Base-by-base conservation (phyloP, 2,329 filamentous ascomycete genomes). In the Stemphylium beticola region DNA sequence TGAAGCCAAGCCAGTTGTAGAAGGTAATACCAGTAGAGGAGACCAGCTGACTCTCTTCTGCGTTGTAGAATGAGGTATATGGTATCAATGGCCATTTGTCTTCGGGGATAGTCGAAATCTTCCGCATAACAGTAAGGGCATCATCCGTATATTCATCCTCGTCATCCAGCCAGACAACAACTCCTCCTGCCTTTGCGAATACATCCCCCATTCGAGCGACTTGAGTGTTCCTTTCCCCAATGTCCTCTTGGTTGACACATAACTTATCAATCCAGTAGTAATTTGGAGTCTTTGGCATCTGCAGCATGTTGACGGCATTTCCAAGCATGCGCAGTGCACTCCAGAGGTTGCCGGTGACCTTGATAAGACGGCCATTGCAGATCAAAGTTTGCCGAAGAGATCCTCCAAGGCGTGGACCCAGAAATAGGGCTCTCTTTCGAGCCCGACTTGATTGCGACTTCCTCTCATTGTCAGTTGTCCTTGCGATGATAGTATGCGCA, bases 181-280 rank as follows among this genome's bases (percentile, higher is more conserved):
- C 65, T 22, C 60, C 59, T 15, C 61, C 39, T 9, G 69, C 66
- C 49, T 44, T 51, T 38, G 55, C 55, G 50, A 68, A 73, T 22
- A 73, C 69, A 11, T 64, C 56, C 2, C 62, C 67, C 70, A 74
- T 74, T 15, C 56, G 60, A 15, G 65, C 56, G 15, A 74, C 68
- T 37, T 72, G 68, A 6, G 24, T 26, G 4, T 26, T 26, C 24
- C 24, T 26, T 26, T 26, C 24, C 24, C 24, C 24, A 26, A 26
- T 26, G 7, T 26, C 24, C 24, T 26, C 24, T 26, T 26, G 24
- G 7, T 26, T 26, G 24, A 41, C 39, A 53, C 68, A 73, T n/a
- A 72, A 43, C 17, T 66, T 61, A 54, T 72, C 71, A 20, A 72
- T 62, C 70, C 68, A 73, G 40, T 69, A 62, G 37, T 68, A 67